A percentile compares a stretch with the other conserved stretches of the same genome.
Evolutionary conservation across 2,329 filamentous ascomycete species (phyloP).

Genomic region (Chalaropsis thielavioides): DNA sequence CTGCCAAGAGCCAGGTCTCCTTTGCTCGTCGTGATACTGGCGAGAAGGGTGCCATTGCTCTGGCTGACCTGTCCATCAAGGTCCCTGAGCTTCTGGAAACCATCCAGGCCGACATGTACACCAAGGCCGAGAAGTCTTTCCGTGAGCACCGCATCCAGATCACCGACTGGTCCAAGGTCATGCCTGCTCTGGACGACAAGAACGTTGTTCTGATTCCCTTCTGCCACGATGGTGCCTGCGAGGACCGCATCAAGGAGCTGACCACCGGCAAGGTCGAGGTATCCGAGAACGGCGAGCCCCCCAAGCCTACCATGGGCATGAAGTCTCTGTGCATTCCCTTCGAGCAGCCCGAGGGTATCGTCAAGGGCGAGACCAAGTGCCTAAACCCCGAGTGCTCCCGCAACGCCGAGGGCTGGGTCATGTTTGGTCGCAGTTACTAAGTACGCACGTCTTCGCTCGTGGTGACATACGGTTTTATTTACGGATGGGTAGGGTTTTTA

Average conservation of each 20-base stretch:
- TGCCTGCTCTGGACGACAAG: conserved; percentile 78
- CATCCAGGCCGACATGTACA: conserved; percentile 73
- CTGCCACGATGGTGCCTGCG: conserved; percentile 68
- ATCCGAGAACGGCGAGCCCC: conserved; percentile 36
- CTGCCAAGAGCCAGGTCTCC: conserved; percentile 69
- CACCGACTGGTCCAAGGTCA: conserved; percentile 79
- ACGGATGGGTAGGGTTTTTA: conserved; percentile 3
- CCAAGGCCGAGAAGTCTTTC: conserved; percentile 64
- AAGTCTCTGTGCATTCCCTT: conserved; percentile 61
- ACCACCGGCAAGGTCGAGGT: conserved; percentile 61
- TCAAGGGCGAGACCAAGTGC: conserved; percentile 75
- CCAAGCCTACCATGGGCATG: conserved; percentile 49
- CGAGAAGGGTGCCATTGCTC: conserved; percentile 66
- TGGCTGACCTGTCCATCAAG: conserved; percentile 56
- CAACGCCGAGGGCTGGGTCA: conserved; percentile 71
- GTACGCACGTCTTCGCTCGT: neutral
- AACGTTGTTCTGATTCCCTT: conserved; percentile 87
- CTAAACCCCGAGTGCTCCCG: conserved; percentile 72
- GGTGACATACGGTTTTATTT: neutral
- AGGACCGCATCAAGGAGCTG: conserved; percentile 88
- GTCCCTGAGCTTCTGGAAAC: conserved; percentile 73
- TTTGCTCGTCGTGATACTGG: conserved; percentile 76
- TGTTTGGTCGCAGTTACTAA: conserved; percentile 71
- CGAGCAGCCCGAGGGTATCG: conserved; percentile 69
- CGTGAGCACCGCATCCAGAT: conserved; percentile 66